Percentiles rank a stretch among this genome's conserved stretches.
phyloP scores from a whole-genome alignment of 306 rosid species.

The Cucumis melo region DNA sequence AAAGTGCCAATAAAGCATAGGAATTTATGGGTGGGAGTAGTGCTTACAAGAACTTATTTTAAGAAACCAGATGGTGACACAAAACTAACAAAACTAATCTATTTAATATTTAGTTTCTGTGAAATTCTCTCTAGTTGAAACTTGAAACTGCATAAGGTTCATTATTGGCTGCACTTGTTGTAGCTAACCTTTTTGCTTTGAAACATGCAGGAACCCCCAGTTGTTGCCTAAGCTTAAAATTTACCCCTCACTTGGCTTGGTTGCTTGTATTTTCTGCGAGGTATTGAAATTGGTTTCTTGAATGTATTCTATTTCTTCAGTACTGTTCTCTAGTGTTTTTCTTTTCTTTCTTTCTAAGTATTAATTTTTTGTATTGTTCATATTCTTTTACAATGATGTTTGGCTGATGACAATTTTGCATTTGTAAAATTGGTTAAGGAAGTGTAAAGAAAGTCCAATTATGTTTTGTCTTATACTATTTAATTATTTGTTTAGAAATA shows the following conservation, averaged over 20 bases:
- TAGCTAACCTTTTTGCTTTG: neutral
- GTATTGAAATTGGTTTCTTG: neutral
- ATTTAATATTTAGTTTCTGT: neutral
- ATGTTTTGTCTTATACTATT: neutral
- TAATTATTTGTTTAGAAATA: neutral
- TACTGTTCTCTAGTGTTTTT: neutral
- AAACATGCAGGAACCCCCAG: slow-evolving; percentile 59
- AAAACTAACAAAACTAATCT: too few species aligned
- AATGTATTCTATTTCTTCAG: neutral
- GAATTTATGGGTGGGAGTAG: too few species aligned
- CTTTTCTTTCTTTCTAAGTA: neutral
- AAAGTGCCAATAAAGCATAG: too few species aligned
- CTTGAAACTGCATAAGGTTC: neutral
- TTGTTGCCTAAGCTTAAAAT: slow-evolving; percentile 44
- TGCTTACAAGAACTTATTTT: too few species aligned
- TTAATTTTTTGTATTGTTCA: neutral
- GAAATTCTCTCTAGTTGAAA: neutral
- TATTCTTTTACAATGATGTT: slow-evolving; percentile 7
- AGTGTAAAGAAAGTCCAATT: slow-evolving; percentile 3
- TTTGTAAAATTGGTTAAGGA: slow-evolving; percentile 4
- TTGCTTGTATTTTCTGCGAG: neutral
- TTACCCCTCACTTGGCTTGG: slow-evolving; percentile 1
- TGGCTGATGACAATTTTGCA: slow-evolving; percentile 2
- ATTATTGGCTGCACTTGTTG: neutral
- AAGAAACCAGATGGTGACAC: too few species aligned